phyloP scores from a whole-genome alignment of 1,284 basidiomycete genomes.

The Cystobasidiaceae sp. region DNA sequence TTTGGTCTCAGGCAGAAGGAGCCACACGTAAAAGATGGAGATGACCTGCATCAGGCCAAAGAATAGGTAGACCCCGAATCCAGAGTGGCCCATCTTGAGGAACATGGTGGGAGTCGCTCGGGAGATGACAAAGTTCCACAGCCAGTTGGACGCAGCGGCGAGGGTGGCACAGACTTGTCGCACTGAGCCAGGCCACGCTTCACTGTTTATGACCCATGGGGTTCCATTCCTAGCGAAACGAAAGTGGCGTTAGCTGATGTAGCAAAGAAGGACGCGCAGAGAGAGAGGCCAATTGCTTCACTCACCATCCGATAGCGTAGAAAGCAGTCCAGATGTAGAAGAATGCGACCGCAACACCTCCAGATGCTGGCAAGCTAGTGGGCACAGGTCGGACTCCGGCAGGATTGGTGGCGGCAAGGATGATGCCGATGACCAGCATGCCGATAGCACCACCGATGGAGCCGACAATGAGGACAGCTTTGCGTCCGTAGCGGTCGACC shows the following conservation, averaged over 20 bases:
- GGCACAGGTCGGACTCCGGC: constrained; percentile 32
- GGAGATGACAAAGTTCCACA: constrained; percentile 39
- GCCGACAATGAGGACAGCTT: constrained; percentile 43
- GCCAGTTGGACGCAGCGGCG: constrained; percentile 19
- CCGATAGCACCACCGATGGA: constrained; percentile 34
- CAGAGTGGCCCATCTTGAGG: constrained; percentile 14
- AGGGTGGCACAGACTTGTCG: constrained; percentile 38
- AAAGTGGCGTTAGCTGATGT: no score
- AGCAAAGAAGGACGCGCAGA: no score
- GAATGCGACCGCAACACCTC: constrained; percentile 42
- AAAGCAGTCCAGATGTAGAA: constrained; percentile 46
- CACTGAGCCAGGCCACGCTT: constrained; percentile 45
- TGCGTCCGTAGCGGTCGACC: constrained; percentile 63
- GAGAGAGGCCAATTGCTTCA: no score
- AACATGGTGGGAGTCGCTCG: constrained; percentile 37
- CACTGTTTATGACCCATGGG: constrained; percentile 46
- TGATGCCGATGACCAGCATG: constrained; percentile 36
- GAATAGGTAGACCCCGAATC: constrained; percentile 47
- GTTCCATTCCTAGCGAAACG: constrained; percentile 43
- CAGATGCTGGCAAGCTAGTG: constrained; percentile 18
- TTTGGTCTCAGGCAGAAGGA: constrained; percentile 43
- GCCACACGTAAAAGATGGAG: constrained; percentile 38
- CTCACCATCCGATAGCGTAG: constrained; percentile 37
- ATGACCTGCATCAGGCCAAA: constrained; percentile 44
- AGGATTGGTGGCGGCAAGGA: neutral